Evolutionary conservation across 352 stramenopile species (phyloP).

Genomic region (Globisporangium cystogenes): DNA sequence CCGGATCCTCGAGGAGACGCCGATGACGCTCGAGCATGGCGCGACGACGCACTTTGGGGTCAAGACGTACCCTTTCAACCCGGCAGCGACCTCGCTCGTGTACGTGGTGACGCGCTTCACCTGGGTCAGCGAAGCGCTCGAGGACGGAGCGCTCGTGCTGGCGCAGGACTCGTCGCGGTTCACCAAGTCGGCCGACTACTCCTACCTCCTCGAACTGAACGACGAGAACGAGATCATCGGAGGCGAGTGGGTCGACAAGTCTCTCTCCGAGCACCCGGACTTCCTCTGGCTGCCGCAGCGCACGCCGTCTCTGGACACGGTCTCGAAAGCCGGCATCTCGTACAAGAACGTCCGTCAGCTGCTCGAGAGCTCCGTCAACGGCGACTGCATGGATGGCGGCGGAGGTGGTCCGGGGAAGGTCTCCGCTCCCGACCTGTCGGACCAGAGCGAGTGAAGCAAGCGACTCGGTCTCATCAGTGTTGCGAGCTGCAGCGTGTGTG

Average conservation of each 20-base stretch:
- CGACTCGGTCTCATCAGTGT: not conserved
- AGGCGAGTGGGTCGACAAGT: constrained; percentile 11
- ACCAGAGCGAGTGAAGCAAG: not conserved
- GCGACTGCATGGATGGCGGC: not conserved
- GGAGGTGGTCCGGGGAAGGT: not conserved
- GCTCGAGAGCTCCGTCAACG: constrained; percentile 3
- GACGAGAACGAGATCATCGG: constrained; percentile 5
- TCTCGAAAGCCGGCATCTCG: constrained; percentile 2
- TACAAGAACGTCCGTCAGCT: constrained; percentile 13
- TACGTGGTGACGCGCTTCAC: constrained; percentile 10
- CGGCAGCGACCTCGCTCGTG: constrained; percentile 3
- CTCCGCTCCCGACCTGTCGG: not conserved
- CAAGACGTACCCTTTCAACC: constrained; percentile 16
- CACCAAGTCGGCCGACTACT: constrained; percentile 8
- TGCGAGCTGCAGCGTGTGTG: not conserved
- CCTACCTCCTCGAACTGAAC: constrained; percentile 10
- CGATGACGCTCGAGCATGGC: not conserved
- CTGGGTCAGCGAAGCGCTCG: constrained; percentile 11
- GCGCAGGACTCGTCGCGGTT: constrained; percentile 1
- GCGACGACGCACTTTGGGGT: constrained; percentile 4
- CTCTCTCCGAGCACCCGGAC: constrained; percentile 10
- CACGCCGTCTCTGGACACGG: not conserved
- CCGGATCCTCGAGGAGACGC: constrained; percentile 4
- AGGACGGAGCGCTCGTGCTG: constrained; percentile 7
- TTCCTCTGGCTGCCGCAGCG: constrained; percentile 13